These are phyloP conservation scores for Filosporella fistucella DNA, from an alignment of 495 filamentous ascomycete genomes.

Conservation along the genomic window DNA sequence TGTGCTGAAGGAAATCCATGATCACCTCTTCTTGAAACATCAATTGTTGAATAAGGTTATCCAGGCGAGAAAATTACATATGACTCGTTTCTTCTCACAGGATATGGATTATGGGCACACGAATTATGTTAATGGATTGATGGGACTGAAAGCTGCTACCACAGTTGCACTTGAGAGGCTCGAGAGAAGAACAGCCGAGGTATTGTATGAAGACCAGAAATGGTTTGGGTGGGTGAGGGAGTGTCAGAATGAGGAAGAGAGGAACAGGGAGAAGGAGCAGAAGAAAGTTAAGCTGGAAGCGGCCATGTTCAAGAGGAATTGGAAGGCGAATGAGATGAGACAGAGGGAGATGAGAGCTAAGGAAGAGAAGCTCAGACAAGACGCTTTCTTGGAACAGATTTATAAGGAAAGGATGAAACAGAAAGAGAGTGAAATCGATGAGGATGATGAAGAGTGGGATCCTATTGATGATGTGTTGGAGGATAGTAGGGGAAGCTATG, in stretches of 20 bases:
- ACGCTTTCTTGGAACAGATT: slow-evolving; percentile 39
- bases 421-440: slow-evolving; percentile 19
- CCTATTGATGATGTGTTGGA: slow-evolving; percentile 45
- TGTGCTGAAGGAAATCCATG: slow-evolving; percentile 36
- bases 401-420: slow-evolving; percentile 37
- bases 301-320: slow-evolving; percentile 43
- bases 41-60: slow-evolving; percentile 45
- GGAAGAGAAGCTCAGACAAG: slow-evolving; percentile 39
- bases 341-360: slow-evolving; percentile 29
- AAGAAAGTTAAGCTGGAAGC: slow-evolving; percentile 47
- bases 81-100: too few species aligned
- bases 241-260: slow-evolving; percentile 41
- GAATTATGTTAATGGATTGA: too few species aligned
- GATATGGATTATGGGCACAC: too few species aligned
- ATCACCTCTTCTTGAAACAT: slow-evolving; percentile 36
- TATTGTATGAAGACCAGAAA: too few species aligned
- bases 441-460: slow-evolving; percentile 42
- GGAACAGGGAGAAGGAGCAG: slow-evolving; percentile 47
- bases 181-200: slow-evolving; percentile 38
- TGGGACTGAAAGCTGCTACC: slow-evolving; percentile 34
- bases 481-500: slow-evolving; percentile 39
- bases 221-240: slow-evolving; percentile 45
- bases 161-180: slow-evolving; percentile 39
- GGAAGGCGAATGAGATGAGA: slow-evolving; percentile 33
- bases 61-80: slow-evolving; percentile 43